Evolutionary conservation across 2,329 filamentous ascomycete genomes (phyloP), one percentile per base, ranked within the genome.

Genomic region (Ceratocystis variospora): DNA sequence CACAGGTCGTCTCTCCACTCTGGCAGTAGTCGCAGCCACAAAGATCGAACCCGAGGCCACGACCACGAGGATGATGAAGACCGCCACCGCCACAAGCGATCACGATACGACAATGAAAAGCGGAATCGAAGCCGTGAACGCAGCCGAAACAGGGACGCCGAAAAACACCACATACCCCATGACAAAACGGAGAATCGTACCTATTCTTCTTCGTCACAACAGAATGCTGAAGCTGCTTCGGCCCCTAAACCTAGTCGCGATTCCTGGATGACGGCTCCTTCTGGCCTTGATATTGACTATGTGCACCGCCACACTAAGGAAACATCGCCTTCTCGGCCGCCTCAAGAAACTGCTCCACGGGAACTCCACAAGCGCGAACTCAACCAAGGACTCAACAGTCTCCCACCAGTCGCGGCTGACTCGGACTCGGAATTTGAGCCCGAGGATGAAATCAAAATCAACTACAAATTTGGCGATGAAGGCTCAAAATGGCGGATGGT

Each of bases 401-500:
- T 88, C 25, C 33, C 44, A n/a, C 53, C 10, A 48, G 8, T 31
- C 2, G 41, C 28, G 10, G 15, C 22, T 8, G 63, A 64, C 8
- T 81, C 84, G 45, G 79, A 82, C 12, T 81, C 83, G 2, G 84
- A 81, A 63, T 76, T 80, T 1, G 81, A 83, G 33, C 79, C 44
- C 61, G 4, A 57, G 1, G 31, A 84, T 64, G 82, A 88, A 66
- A 70, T 73, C 31, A 72, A 68, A 0, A 83, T 95, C 7, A 79
- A 83, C 67, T 99, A 97, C 73, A 89, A 79, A 0, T 95, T 99
- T 75, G 94, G 95, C 19, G 94, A 99, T 74, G 78, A 83, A 5
- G 93, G 94, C 0, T 93, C 92, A 15, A 84, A 90, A 71, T 99
- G 95, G 94, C 87, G 95, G 62, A 96, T 99, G 92, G 96, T 88